Evolutionary conservation across 257 asterid species (phyloP), one percentile per base, ranked within the genome.

Genomic region (Ballota nigra): DNA sequence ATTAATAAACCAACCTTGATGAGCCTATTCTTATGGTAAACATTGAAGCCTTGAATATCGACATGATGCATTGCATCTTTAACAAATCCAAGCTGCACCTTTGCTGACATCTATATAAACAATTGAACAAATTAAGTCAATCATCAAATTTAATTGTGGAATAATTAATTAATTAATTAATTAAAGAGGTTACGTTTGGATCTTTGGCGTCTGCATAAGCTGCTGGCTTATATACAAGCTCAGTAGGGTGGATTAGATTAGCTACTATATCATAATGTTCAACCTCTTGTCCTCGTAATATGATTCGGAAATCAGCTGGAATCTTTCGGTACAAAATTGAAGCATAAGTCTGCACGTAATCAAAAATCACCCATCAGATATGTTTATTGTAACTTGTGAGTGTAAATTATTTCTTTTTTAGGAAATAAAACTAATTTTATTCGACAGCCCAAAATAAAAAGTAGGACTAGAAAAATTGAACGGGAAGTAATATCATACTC

Each of bases 1-100:
- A 68, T 33, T 33, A 31, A 31, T 2, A 3, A 31, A 6, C 65
- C 4, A 43, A 88, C 97, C 92, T 81, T 89, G 66, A 92, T 89
- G 18, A 92, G 97, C 64, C 97, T 69, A 52, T 92, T 92, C 82
- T 89, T 92, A 64, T 89, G 97, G 74, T 89, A 89, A 9, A 89
- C 89, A 16, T 92, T 92, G 86, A 89, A 92, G 7, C 98, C 97
- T 79, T 92, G 98, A 70, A 92, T 73, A 71, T 92, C 98, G 43
- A 92, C 80, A 57, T 89, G 98, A 67, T 77, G 75, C 6, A 28
- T 28, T 43, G 98, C 98, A 74, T 92, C 96, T 71, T 85, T 87
- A 41, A 87, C 84, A 71, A 90, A 90, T 13, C 98, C 98, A 58
- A 90, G 68, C n/a, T 77, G 83, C 66, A 82, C 87, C 15, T 36